A percentile compares a stretch with the other conserved stretches of the same genome.
phyloP scores from a whole-genome alignment of 2,329 filamentous ascomycete species.

The Fusarium pininemorale region DNA sequence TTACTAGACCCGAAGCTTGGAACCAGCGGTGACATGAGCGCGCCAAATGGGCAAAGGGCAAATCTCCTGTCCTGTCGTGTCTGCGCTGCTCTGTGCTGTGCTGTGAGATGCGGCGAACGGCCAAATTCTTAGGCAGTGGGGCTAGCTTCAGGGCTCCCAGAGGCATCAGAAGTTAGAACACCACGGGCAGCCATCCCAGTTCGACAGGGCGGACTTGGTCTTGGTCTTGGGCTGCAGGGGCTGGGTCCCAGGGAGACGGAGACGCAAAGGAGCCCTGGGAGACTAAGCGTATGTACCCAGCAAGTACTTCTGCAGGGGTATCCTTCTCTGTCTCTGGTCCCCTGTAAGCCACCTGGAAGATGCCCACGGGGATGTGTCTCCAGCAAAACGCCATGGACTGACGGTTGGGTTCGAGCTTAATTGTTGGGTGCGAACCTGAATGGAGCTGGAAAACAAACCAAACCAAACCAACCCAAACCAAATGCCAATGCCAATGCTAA shows the following conservation, averaged over 20 bases:
- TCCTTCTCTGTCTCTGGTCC: slow-evolving; percentile 5
- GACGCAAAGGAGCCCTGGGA: slow-evolving; percentile 15
- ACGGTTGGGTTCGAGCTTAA: slow-evolving; percentile 44
- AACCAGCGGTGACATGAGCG: slow-evolving; percentile 49
- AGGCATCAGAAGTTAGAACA: slow-evolving; percentile 10
- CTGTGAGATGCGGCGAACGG: slow-evolving; percentile 41
- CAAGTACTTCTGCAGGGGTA: slow-evolving; percentile 37
- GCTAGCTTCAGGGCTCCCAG: slow-evolving; percentile 36
- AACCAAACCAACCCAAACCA: slow-evolving; percentile 6
- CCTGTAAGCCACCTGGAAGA: background rate
- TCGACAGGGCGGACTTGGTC: slow-evolving; percentile 44
- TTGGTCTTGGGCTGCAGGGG: slow-evolving; percentile 23
- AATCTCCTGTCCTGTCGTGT: slow-evolving; percentile 43
- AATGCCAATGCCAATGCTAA: slow-evolving; percentile 13
- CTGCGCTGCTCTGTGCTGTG: background rate
- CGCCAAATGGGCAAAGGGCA: slow-evolving; percentile 30
- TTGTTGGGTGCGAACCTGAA: slow-evolving; percentile 39
- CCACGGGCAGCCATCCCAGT: slow-evolving; percentile 33
- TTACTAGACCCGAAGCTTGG: slow-evolving; percentile 44
- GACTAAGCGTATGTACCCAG: slow-evolving; percentile 31
- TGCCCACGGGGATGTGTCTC: slow-evolving; percentile 39
- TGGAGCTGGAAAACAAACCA: slow-evolving; percentile 5
- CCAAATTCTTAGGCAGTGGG: slow-evolving; percentile 43
- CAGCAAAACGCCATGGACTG: slow-evolving; percentile 42
- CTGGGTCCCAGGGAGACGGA: slow-evolving; percentile 32